Evolutionary conservation across 2,329 filamentous ascomycete genomes (phyloP), one percentile per base, ranked within the genome.

Genomic region (Cytospora schulzeri): DNA sequence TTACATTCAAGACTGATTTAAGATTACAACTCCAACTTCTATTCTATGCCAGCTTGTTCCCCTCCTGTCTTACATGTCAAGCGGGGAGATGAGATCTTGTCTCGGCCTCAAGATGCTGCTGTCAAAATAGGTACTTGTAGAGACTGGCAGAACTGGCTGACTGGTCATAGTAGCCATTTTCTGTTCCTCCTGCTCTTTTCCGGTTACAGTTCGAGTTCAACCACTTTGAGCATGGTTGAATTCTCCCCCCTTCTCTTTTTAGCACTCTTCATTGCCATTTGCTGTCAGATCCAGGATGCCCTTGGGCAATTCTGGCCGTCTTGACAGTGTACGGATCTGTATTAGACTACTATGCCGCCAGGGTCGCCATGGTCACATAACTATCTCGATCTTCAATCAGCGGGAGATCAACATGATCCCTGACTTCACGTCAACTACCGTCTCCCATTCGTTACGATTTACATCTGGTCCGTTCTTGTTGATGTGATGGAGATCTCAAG

Each of bases 331-430:
- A 35, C 33, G 29, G 6, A 35, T 14, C 12, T 35, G 8, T 7
- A 35, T 15, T 31, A 9, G 17, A n/a, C 41, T n/a, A n/a, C 3
- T 22, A 45, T 12, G 17, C 6, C n/a, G n/a, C 38, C n/a, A 45
- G 38, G 17, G n/a, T 12, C 7, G n/a, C n/a, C 4, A 24, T 24
- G n/a, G 22, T 22, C n/a, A 24, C 5, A 11, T 12, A 35, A 35
- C 5, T n/a, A n/a, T n/a, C n/a, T n/a, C n/a, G n/a, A 45, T 45
- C 41, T 11, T 11, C 35, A 8, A n/a, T 11, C 41, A 9, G 11
- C 45, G 45, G 45, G 45, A 48, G 45, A 48, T 48, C 45, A 48
- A 24, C 45, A 48, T 48, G 45, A 48, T 48, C 45, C 45, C 45
- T 48, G 45, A 24, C 8, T n/a, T 24, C 45, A 24, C 45, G 24